phyloP scores from a whole-genome alignment of 805 yeast species.

The Spencermartinsiella europaea region DNA sequence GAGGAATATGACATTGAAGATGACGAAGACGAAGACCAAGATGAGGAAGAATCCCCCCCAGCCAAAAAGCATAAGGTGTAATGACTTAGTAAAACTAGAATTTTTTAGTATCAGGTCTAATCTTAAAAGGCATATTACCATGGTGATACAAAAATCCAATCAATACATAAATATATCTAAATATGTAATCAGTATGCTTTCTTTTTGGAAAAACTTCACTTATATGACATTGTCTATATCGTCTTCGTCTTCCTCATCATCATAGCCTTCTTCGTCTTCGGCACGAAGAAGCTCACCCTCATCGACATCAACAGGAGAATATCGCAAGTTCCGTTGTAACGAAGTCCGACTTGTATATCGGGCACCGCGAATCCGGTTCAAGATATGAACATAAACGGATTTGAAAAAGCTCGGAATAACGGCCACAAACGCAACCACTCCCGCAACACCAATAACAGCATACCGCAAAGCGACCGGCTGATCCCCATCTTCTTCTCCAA shows the following conservation, averaged over 20 bases:
- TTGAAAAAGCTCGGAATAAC: conserved; percentile 19
- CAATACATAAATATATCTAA: too few species aligned
- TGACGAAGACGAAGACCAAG: conserved; percentile 17
- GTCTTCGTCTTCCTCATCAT: conserved; percentile 22
- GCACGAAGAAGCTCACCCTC: conserved; percentile 30
- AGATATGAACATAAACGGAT: conserved; percentile 7
- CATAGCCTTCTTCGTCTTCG: conserved; percentile 20
- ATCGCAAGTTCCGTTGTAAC: conserved; percentile 14
- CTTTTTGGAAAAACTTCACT: too few species aligned
- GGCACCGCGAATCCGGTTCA: conserved; percentile 1
- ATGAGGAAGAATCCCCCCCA: conserved; percentile 19
- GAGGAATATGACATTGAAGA: conserved; percentile 18
- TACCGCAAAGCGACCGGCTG: conserved; percentile 19
- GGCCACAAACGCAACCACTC: conserved; percentile 21
- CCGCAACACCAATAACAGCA: conserved; percentile 30
- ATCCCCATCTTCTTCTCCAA: conserved; percentile 54
- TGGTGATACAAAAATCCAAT: neutral
- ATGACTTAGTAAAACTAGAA: neutral
- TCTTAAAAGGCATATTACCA: too few species aligned
- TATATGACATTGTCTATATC: conserved; percentile 6
- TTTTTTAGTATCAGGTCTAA: too few species aligned
- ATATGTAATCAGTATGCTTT: neutral
- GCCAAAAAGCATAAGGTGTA: conserved; percentile 17
- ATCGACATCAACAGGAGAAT: conserved; percentile 30
- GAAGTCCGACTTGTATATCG: conserved; percentile 23